Evolutionary conservation across 1,139 yeast species (phyloP).

Genomic region (Meyerozyma smithsonii): DNA sequence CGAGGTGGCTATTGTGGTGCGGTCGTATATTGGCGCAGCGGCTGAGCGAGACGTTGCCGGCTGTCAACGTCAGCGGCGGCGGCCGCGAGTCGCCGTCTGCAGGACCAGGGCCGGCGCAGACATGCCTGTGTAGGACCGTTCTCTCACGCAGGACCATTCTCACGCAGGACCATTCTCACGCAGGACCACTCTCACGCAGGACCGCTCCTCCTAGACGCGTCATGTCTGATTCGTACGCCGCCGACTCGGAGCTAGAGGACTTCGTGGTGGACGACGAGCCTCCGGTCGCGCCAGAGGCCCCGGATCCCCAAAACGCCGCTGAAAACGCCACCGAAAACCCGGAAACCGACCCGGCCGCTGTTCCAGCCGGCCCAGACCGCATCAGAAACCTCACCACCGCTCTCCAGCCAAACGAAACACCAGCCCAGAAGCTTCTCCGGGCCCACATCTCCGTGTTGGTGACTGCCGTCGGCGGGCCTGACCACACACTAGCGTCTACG

Average conservation of each 20-base stretch:
- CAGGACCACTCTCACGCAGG: too few relatives aligned
- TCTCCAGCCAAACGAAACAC: conserved; percentile 34
- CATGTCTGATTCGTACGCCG: conserved; percentile 2
- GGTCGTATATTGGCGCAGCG: too few relatives aligned
- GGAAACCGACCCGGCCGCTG: too few relatives aligned
- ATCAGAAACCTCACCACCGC: conserved; percentile 24
- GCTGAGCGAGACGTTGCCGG: too few relatives aligned
- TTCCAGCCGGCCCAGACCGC: too few relatives aligned
- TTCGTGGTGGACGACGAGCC: conserved; percentile 3
- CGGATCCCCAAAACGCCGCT: neutral
- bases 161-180: too few relatives aligned
- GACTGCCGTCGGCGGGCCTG: conserved; percentile 80
- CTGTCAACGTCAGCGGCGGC: too few relatives aligned
- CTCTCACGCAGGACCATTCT: too few relatives aligned
- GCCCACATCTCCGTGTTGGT: conserved; percentile 71
- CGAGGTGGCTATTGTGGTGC: too few relatives aligned
- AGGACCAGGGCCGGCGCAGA: too few relatives aligned
- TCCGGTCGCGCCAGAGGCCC: neutral
- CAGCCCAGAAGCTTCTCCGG: conserved; percentile 44
- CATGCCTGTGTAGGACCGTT: too few relatives aligned
- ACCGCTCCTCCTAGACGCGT: neutral
- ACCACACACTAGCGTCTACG: conserved; percentile 46
- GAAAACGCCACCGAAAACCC: neutral
- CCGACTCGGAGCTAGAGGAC: conserved; percentile 1
- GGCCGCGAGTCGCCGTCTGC: too few relatives aligned